Base-by-base conservation (phyloP, 2,329 filamentous ascomycete genomes). In the Fusarium sterilihyphosum region DNA sequence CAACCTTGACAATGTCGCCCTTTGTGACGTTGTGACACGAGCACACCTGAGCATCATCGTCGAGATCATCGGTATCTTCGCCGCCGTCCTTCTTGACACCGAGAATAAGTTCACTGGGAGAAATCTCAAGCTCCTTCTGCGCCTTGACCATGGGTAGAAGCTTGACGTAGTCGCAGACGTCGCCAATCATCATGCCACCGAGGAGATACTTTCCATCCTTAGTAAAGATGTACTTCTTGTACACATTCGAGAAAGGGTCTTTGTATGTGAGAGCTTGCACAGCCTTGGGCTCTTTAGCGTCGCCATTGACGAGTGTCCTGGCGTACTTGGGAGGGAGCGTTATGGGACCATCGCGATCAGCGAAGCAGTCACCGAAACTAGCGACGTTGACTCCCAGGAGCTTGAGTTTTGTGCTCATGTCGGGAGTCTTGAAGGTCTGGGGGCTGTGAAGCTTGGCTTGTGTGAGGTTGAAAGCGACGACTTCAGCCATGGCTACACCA, bases 121-220 rank as follows among this genome's bases (percentile, higher is more conserved):
- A 90, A 1, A 94, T 85, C 20, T 97, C 93, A 3, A 98, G 87
- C 71, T 88, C 86, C 81, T 95, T 97, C 80, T 94, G 93, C 74
- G 90, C 92, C 84, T 95, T 97, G 62, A 96, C 94, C 87, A 97
- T 91, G 3, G 94, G 93, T 2, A 97, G 93, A 29, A 98, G 85
- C 81, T 96, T 97, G 83, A 97, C 89, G 79, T 97, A 98, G 84
- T 98, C 95, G 72, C 90, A 92, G 0, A 94, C 97, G 78, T 98
- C 95, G 44, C 95, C 95, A 70, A 98, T 96, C 94, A 98, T 97
- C 94, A 98, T 98, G 8, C 95, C 95, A n/a, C 95, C 95, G 1
- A 98, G 89, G 3, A 98, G 86, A 78, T 96, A 96, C 81, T 97
- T 97, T 33, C 95, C 95, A 79, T 98, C 95, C 79, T 92, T 86